A percentile compares a stretch with the other conserved stretches of the same genome.
Evolutionary conservation across 306 rosid species (phyloP).

Genomic region (Trifolium repens): DNA sequence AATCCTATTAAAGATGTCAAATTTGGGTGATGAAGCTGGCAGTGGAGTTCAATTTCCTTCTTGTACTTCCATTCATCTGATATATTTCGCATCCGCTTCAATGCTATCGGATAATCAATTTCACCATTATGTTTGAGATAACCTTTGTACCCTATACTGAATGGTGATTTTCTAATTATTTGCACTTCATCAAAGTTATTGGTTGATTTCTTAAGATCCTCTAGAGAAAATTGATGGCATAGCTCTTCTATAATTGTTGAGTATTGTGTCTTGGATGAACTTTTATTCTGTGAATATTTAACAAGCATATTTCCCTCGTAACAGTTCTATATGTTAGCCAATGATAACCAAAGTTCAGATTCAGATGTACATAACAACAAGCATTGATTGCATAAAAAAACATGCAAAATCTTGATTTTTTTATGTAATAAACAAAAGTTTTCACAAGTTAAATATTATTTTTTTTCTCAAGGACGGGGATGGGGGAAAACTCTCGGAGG

Average conservation of each 20-base stretch:
- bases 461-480: too few species aligned
- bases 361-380: background rate
- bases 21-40: slow-evolving; percentile 43
- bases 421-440: background rate
- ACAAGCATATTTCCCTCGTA: background rate
- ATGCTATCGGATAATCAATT: background rate
- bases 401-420: background rate
- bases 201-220: slow-evolving; percentile 33
- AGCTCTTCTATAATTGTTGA: slow-evolving; percentile 28
- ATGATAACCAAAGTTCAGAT: background rate
- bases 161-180: background rate
- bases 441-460: too few species aligned
- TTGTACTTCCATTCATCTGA: background rate
- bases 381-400: background rate
- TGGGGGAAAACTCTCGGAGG: too few species aligned
- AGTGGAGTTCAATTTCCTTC: slow-evolving; percentile 30
- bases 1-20: slow-evolving; percentile 35
- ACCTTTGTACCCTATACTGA: slow-evolving; percentile 2
- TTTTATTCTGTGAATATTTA: background rate
- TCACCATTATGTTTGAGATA: background rate
- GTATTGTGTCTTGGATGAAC: background rate
- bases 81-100: background rate
- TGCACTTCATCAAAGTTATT: slow-evolving; percentile 19
- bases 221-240: slow-evolving; percentile 39
- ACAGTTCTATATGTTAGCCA: background rate